Evolutionary conservation across 805 yeast genomes (phyloP), one percentile per base, ranked within the genome.

Genomic region (Kuraishia piskuri): DNA sequence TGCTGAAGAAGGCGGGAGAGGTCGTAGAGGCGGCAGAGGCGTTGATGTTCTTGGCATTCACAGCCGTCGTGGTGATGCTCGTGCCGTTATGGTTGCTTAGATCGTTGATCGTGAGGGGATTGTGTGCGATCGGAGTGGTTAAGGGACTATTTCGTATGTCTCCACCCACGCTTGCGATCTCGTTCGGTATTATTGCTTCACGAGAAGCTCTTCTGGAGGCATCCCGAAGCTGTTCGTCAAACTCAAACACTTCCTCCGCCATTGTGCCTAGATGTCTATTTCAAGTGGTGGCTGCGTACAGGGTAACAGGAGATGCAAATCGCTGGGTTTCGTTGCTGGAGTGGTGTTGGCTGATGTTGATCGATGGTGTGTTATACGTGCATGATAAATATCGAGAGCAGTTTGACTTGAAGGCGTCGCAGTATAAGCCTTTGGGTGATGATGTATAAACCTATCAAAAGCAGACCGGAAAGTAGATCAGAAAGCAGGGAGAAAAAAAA

Each of bases 201-300:
- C 14, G 46, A 3, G 51, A 36, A 19, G 46, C 46, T 10, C 40
- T 31, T 31, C 40, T 6, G 3, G 40, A 31, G 17, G 40, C 40
- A 31, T 31, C 40, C 17, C 40, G 10, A 3, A 48, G 50, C 44
- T 31, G 21, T 12, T 45, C 53, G 6, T 50, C 53, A 50, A 50
- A 50, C 22, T 50, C 53, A 45, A 50, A 50, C n/a, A 50, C 46
- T n/a, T 45, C 53, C n/a, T 50, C 53, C 9, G 24, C 45, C 53
- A 50, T 50, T 12, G 46, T 19, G 48, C n/a, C n/a, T n/a, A n/a
- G n/a, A n/a, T n/a, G n/a, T n/a, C n/a, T n/a, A n/a, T n/a, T n/a
- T n/a, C n/a, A n/a, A n/a, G n/a, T n/a, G n/a, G n/a, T n/a, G n/a
- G n/a, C n/a, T n/a, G n/a, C n/a, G n/a, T n/a, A n/a, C n/a, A n/a